These are phyloP conservation scores for Rhizopogon salebrosus DNA, from an alignment of 768 basidiomycete genomes.

Conservation along the genomic window DNA sequence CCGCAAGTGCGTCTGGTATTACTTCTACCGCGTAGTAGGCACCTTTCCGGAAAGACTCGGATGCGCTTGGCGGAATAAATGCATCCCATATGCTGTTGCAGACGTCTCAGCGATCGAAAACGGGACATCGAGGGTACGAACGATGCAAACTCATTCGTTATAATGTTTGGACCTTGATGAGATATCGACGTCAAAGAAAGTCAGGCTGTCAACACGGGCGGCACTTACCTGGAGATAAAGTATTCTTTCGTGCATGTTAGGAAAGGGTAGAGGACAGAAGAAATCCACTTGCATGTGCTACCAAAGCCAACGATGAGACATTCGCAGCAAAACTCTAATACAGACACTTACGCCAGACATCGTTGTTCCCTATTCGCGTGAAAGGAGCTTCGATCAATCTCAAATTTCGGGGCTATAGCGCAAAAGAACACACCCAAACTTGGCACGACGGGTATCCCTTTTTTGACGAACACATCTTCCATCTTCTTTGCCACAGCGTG, in stretches of 20 bases:
- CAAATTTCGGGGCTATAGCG: background rate
- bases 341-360: conserved; percentile 72
- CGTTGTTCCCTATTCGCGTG: conserved; percentile 69
- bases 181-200: conserved; percentile 8
- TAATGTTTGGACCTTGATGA: conserved; percentile 55
- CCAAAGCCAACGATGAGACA: background rate
- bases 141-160: conserved; percentile 66
- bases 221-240: conserved; percentile 54
- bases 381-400: background rate
- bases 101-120: conserved; percentile 3
- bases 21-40: conserved; percentile 82
- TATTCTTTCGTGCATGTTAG: conserved; percentile 42
- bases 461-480: conserved; percentile 62
- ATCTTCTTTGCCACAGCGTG: conserved; percentile 61
- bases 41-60: conserved; percentile 79
- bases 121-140: conserved; percentile 29
- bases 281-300: conserved; percentile 51
- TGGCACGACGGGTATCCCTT: conserved; percentile 75
- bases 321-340: conserved; percentile 3
- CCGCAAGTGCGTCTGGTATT: conserved; percentile 67
- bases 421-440: conserved; percentile 55
- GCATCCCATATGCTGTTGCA: conserved; percentile 65
- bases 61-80: conserved; percentile 75
- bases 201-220: conserved; percentile 1
- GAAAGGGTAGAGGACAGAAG: conserved; percentile 4